Base-by-base conservation (phyloP, 2,329 filamentous ascomycete species). In the Colletotrichum liaoningense region DNA sequence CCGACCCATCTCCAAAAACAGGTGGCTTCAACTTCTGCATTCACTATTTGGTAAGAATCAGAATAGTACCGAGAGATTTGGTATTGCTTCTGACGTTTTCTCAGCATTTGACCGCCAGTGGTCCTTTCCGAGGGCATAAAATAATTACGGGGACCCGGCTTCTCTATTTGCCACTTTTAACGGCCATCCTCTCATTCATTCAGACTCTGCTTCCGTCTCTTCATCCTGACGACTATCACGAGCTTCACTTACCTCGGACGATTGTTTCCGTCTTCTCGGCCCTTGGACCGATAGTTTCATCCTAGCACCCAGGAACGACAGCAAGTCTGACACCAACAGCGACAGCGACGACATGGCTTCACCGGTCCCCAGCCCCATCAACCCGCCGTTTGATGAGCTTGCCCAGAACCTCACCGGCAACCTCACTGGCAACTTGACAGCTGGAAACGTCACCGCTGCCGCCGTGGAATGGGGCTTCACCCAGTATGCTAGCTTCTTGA, bases 401-500 rank as follows among this genome's bases (percentile, higher is more conserved):
- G 81, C 82, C 33, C 76, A 80, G 19, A 82, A 73, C 49, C 35
- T 73, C 26, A 71, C 70, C 4, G 14, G 77, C 26, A 82, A 73
- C 49, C 35, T 73, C 26, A 73, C 70, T 2, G 14, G 77, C 28
- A 77, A 78, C 63, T 68, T 72, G 46, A 79, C 79, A 11, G 60
- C 67, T 22, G 66, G 72, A n/a, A 77, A 78, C 64, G 77, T 78
- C 56, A 80, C 78, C 59, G 80, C 19, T 84, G 8, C 81, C 77
- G 74, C 76, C 46, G 66, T 76, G 0, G 79, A 85, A 52, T 77
- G 79, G 33, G 83, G 85, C 69, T 83, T 87, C 69, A 77, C 90
- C 49, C 60, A 85, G 1, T 81, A 66, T 16, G 60, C 59, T 35
- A 62, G 71, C 49, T 65, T 70, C 46, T 26, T 71, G 11, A 46